phyloP scores from a whole-genome alignment of 108 stramenopile genomes.

The Cyclotella distinguenda region DNA sequence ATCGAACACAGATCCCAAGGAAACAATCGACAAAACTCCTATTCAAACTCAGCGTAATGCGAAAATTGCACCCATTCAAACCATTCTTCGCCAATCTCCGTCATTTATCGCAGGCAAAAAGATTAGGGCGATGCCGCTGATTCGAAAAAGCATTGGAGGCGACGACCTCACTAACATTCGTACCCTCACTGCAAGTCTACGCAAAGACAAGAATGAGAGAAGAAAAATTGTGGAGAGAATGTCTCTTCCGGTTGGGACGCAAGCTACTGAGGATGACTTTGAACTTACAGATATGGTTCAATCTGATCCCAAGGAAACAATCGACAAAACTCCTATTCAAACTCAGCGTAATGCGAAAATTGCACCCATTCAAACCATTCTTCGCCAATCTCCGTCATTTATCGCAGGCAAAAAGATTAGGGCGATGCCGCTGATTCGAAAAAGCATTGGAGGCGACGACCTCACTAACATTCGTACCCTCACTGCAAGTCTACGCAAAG shows the following conservation, averaged over 20 bases:
- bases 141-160: slow-evolving; percentile 34
- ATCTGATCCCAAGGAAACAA: neutral
- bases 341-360: neutral
- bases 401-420: slow-evolving; percentile 33
- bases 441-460: slow-evolving; percentile 36
- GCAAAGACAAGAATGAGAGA: slow-evolving; percentile 21
- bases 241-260: slow-evolving; percentile 19
- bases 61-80: neutral
- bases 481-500: slow-evolving; percentile 37
- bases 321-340: neutral
- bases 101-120: slow-evolving; percentile 42
- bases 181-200: slow-evolving; percentile 37
- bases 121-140: slow-evolving; percentile 2
- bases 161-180: slow-evolving; percentile 37
- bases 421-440: slow-evolving; percentile 11
- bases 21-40: neutral
- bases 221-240: slow-evolving; percentile 10
- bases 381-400: slow-evolving; percentile 42
- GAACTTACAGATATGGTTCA: no score
- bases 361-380: neutral
- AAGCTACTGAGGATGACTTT: neutral
- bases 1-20: neutral
- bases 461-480: slow-evolving; percentile 36
- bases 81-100: slow-evolving; percentile 34
- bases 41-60: neutral